phyloP scores from a whole-genome alignment of 2,329 filamentous ascomycete species.

The Aspergillus udagawae region DNA sequence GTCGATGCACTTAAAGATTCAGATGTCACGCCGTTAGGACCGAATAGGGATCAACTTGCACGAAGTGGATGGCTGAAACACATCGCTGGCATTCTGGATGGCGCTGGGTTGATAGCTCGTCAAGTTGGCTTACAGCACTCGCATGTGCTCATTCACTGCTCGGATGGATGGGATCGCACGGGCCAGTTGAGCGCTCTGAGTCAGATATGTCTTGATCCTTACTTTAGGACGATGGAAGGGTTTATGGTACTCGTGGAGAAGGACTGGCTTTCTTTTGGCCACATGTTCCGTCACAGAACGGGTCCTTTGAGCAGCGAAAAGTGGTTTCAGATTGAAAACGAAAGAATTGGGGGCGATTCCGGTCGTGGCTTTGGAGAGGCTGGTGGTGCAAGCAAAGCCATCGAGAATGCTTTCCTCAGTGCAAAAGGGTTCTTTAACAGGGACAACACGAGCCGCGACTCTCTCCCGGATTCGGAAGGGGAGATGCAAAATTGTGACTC shows the following conservation, averaged over 20 bases:
- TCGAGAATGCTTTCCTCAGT: constrained; percentile 79
- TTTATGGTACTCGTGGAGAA: constrained; percentile 95
- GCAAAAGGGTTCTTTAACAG: constrained; percentile 90
- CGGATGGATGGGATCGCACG: constrained; percentile 96
- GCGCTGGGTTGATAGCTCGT: constrained; percentile 76
- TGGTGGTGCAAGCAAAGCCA: constrained; percentile 60
- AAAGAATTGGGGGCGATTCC: constrained; percentile 59
- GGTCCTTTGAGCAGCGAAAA: constrained; percentile 86
- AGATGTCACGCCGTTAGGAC: constrained; percentile 77
- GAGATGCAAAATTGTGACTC: constrained; percentile 49
- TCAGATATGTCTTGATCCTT: constrained; percentile 91
- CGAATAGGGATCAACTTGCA: constrained; percentile 72
- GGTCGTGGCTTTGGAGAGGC: constrained; percentile 38
- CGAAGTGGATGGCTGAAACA: constrained; percentile 92
- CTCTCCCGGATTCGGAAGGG: constrained; percentile 59
- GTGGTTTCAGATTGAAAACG: constrained; percentile 87
- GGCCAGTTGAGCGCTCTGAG: constrained; percentile 88
- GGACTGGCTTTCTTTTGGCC: constrained; percentile 95
- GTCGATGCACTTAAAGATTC: constrained; percentile 89
- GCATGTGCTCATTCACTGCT: constrained; percentile 94
- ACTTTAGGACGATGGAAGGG: constrained; percentile 88
- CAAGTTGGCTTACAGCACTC: constrained; percentile 90
- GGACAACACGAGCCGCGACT: constrained; percentile 63
- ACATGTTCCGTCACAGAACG: constrained; percentile 93
- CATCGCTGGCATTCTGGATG: constrained; percentile 77